phyloP scores from a whole-genome alignment of 2,329 filamentous ascomycete genomes.

The Lachnellula subtilissima region DNA sequence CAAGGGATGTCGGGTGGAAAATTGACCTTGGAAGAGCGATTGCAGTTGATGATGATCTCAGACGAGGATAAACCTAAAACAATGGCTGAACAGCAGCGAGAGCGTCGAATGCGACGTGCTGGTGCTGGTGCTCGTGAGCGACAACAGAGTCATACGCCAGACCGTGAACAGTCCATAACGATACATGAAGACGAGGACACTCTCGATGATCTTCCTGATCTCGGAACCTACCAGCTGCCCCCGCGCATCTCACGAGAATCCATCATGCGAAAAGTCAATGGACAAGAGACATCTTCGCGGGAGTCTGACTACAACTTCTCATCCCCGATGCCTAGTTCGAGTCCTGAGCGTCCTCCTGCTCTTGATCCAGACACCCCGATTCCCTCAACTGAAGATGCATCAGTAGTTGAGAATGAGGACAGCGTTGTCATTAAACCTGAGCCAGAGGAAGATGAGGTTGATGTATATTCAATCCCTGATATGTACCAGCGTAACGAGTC shows the following conservation, averaged over 20 bases:
- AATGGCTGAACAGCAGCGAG: constrained; percentile 61
- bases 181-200: constrained; percentile 55
- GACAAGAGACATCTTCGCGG: constrained; percentile 45
- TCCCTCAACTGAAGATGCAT: constrained; percentile 72
- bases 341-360: constrained; percentile 51
- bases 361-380: constrained; percentile 88
- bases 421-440: constrained; percentile 64
- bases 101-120: constrained; percentile 63
- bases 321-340: constrained; percentile 55
- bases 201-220: constrained; percentile 53
- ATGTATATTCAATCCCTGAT: constrained; percentile 65
- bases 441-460: constrained; percentile 53
- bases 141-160: constrained; percentile 23
- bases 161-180: constrained; percentile 27
- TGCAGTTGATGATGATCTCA: constrained; percentile 85
- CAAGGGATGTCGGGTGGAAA: constrained; percentile 68
- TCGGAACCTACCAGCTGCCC: constrained; percentile 61
- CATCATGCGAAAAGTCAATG: constrained; percentile 83
- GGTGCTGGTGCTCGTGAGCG: constrained; percentile 41
- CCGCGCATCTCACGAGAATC: constrained; percentile 88
- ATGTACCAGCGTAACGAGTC: constrained; percentile 55
- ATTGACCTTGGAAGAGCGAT: constrained; percentile 80
- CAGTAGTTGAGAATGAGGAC: constrained; percentile 50
- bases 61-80: constrained; percentile 55
- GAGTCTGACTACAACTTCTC: constrained; percentile 62